Conservation (phyloP, 176 grass and related monocot genomes). For the Triticum dicoccoides region DNA sequence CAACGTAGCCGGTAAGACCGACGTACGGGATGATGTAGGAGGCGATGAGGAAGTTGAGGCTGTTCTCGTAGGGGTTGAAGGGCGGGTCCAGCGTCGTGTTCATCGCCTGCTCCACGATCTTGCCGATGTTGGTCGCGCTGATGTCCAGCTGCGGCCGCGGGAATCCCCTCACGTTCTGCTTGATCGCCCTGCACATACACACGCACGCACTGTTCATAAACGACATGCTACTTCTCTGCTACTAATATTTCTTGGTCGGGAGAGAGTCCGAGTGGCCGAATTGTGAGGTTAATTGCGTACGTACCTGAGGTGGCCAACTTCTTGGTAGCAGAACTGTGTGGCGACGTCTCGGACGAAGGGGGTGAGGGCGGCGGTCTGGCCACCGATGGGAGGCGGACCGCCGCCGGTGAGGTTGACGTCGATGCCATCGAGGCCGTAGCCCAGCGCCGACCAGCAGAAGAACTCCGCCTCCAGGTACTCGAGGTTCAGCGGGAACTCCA, state of each 20-base stretch:
- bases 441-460: constrained; percentile 77
- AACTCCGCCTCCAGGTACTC: constrained; percentile 86
- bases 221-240: not conserved
- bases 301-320: constrained; percentile 87
- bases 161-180: constrained; percentile 64
- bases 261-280: not conserved
- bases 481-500: constrained; percentile 85
- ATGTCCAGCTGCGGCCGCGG: constrained; percentile 74
- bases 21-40: constrained; percentile 91
- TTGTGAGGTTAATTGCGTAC: not conserved
- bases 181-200: constrained; percentile 59
- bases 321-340: constrained; percentile 85
- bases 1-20: constrained; percentile 90
- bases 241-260: not conserved
- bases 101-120: constrained; percentile 64
- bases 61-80: constrained; percentile 85
- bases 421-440: constrained; percentile 59
- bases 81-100: constrained; percentile 63
- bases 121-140: constrained; percentile 65
- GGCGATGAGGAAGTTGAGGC: constrained; percentile 80
- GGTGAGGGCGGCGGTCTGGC: constrained; percentile 48
- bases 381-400: constrained; percentile 63
- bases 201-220: not conserved
- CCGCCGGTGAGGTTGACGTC: constrained; percentile 57
- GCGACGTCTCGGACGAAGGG: constrained; percentile 54